Base-by-base conservation (phyloP, 192 early-diverging fungal species). In the Backusella macrospora region DNA sequence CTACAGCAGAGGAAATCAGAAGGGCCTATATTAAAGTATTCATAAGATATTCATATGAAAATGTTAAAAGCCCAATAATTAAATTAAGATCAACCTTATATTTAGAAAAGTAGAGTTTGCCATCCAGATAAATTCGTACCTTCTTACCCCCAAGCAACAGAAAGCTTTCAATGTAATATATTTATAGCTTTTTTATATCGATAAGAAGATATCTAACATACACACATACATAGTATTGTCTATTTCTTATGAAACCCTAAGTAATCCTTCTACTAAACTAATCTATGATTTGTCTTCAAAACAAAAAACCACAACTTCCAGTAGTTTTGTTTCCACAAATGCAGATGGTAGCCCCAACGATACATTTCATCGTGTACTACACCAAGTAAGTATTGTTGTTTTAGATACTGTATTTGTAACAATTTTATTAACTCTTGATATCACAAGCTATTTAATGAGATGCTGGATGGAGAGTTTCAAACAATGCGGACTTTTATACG, bases 391-490 rank as follows among this genome's bases (percentile, higher is more conserved):
- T 23, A 70, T 42, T 26, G 48, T 2, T 47, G 29, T 42, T 18
- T 7, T 29, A 23, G n/a, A 21, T 68, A 16, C 47, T 43, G 39
- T 63, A 18, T 38, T 65, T 29, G 45, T 43, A 68, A 55, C 66
- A 29, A 7, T 21, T 74, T 75, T 15, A 39, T 40, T 52, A 38
- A 42, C 42, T 39, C 63, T 4, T 59, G 34, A 47, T 8, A 62
- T 67, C 72, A 38, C 18, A 42, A 82, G 80, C 64, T 82, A 37
- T 87, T 85, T 48, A 78, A 82, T 29, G 86, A 87, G 70, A 85
- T 87, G 45, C 81, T 87, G 84, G 86, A 87, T 65, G 86, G 86
- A 39, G 86, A 87, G 72, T 87, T 87, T 73, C 84, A 87, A 63
- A 85, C 80, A 43, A 85, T 87, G 26, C 76, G 86, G 5, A 79